Conservation (phyloP, 306 rosid genomes). For the Vigna hirtella region DNA sequence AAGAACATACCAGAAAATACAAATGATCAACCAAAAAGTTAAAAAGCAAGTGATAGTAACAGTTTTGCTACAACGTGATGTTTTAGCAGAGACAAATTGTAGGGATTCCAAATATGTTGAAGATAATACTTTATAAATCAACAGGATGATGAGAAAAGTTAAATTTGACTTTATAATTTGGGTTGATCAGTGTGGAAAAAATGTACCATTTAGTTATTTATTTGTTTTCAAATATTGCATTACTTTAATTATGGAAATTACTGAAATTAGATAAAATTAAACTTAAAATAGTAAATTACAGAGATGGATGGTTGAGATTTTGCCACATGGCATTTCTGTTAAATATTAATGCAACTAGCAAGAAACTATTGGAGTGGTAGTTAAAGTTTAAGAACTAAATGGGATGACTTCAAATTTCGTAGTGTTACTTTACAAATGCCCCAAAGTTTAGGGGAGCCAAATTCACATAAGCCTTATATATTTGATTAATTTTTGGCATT, state of each 20-base stretch:
- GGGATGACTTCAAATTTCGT: neutral
- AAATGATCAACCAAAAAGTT: neutral
- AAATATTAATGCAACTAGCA: neutral
- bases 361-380: neutral
- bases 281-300: neutral
- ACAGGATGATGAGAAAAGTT: neutral
- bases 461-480: neutral
- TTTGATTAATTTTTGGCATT: neutral
- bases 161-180: neutral
- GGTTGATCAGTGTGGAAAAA: neutral
- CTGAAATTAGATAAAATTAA: conserved; percentile 8
- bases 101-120: neutral
- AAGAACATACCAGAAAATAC: neutral
- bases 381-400: neutral
- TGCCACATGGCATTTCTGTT: neutral
- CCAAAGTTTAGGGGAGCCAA: neutral
- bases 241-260: neutral
- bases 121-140: neutral
- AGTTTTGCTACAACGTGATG: neutral
- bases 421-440: neutral
- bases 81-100: neutral
- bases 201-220: neutral
- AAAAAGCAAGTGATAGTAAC: neutral
- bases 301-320: conserved; percentile 5
- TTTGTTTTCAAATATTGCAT: neutral